These are phyloP conservation scores for Cyberlindnera xylosilytica DNA, from an alignment of 805 yeast species.

Conservation along the genomic window DNA sequence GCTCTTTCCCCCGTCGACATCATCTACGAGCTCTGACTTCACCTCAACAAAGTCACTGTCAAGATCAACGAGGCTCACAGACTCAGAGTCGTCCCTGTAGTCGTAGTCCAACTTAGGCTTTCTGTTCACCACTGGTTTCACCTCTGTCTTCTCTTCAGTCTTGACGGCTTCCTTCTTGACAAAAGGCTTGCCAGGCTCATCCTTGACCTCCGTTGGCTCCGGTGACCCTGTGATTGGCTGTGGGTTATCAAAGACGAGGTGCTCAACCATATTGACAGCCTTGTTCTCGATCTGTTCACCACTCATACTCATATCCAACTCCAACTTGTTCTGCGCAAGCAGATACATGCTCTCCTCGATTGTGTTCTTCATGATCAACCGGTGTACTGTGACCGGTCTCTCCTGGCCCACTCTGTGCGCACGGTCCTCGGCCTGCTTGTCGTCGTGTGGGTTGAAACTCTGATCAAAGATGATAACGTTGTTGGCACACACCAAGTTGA, in stretches of 20 bases:
- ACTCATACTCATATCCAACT: constrained; percentile 54
- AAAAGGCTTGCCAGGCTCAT: background rate
- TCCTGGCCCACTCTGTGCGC: constrained; percentile 97
- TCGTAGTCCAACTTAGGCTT: background rate
- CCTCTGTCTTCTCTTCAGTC: background rate
- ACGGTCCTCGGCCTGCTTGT: constrained; percentile 97
- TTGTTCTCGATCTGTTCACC: constrained; percentile 29
- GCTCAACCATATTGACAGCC: constrained; percentile 33
- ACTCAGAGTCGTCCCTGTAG: background rate
- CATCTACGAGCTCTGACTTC: background rate
- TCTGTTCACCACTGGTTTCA: background rate
- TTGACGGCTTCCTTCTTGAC: background rate
- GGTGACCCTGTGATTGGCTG: constrained; percentile 32
- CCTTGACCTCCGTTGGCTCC: constrained; percentile 37
- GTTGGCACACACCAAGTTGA: constrained; percentile 93
- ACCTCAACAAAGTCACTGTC: background rate
- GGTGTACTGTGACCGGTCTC: constrained; percentile 73
- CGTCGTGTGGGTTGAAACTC: constrained; percentile 97
- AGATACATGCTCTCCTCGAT: constrained; percentile 87
- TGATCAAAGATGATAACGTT: constrained; percentile 89
- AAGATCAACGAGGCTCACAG: background rate
- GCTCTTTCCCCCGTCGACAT: background rate
- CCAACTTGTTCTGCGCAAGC: constrained; percentile 87
- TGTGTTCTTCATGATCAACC: constrained; percentile 68
- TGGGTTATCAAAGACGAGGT: constrained; percentile 38